phyloP scores from a whole-genome alignment of 371 early-diverging fungal genomes.

The Mortierella sp. region DNA sequence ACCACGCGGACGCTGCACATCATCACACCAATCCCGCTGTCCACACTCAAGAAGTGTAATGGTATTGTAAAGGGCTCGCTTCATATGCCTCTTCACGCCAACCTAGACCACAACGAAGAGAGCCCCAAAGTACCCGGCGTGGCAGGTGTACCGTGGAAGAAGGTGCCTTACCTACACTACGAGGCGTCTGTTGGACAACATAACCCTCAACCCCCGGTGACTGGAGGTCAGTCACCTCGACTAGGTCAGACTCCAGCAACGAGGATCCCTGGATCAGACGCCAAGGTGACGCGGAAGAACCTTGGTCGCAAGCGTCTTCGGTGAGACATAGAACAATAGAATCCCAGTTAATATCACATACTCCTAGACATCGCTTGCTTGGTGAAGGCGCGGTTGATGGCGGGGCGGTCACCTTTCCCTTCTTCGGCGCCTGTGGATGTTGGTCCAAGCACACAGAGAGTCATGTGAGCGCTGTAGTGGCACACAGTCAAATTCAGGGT shows the following conservation, averaged over 20 bases:
- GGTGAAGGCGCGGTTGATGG: too few species aligned
- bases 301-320: slow-evolving; percentile 40
- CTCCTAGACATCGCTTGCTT: too few species aligned
- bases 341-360: too few species aligned
- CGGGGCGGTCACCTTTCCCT: too few species aligned
- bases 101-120: slow-evolving; percentile 56
- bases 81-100: slow-evolving; percentile 60
- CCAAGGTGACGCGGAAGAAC: slow-evolving; percentile 46
- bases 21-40: slow-evolving; percentile 68
- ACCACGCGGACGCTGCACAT: slow-evolving; percentile 65
- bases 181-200: slow-evolving; percentile 27
- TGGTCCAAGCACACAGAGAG: too few species aligned
- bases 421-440: too few species aligned
- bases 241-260: slow-evolving; percentile 21
- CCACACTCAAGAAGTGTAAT: slow-evolving; percentile 64
- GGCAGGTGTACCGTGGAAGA: slow-evolving; percentile 61
- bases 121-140: slow-evolving; percentile 47
- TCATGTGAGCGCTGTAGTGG: too few species aligned
- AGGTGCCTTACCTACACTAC: slow-evolving; percentile 61
- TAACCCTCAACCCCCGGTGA: slow-evolving; percentile 13
- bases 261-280: slow-evolving; percentile 46
- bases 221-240: slow-evolving; percentile 19
- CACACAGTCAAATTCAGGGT: too few species aligned
- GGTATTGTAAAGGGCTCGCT: slow-evolving; percentile 69
- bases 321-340: too few species aligned